Conservation (phyloP, 2,329 filamentous ascomycete genomes). For the Aspergillus sp. region DNA sequence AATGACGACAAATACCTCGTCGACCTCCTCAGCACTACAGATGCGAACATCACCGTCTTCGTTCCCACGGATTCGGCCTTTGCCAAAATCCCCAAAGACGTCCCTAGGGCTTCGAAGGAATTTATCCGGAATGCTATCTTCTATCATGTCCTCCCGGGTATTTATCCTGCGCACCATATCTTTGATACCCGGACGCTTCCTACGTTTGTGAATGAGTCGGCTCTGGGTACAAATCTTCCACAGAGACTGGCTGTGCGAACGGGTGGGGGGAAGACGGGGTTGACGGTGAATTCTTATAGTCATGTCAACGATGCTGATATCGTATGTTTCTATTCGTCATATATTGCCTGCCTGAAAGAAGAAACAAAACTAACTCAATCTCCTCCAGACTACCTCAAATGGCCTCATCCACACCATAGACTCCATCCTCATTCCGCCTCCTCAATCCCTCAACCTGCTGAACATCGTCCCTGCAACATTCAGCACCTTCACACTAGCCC, state of each 20-base stretch:
- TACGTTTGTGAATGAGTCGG: conserved; percentile 56
- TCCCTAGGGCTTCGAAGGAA: conserved; percentile 63
- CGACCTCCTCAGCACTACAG: conserved; percentile 67
- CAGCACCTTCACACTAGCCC: conserved; percentile 71
- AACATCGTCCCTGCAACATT: conserved; percentile 64
- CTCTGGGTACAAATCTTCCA: conserved; percentile 55
- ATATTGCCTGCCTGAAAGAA: not conserved
- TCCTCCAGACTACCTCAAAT: conserved; percentile 61
- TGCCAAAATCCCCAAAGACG: conserved; percentile 52
- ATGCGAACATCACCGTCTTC: conserved; percentile 73
- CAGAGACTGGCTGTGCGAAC: conserved; percentile 71
- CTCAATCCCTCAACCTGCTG: conserved; percentile 60
- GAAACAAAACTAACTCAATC: not conserved
- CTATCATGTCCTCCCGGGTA: conserved; percentile 70
- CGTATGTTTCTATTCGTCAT: conserved; percentile 37
- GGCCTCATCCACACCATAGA: conserved; percentile 77
- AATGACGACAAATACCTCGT: conserved; percentile 69
- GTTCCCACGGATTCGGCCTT: conserved; percentile 76
- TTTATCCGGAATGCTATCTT: conserved; percentile 62
- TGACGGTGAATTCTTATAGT: conserved; percentile 73
- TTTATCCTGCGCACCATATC: conserved; percentile 63
- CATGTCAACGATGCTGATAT: conserved; percentile 67
- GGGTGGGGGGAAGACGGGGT: conserved; percentile 56
- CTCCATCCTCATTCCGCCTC: conserved; percentile 71
- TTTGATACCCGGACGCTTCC: conserved; percentile 69